A percentile compares a stretch with the other conserved stretches of the same genome.
phyloP scores from a whole-genome alignment of 192 early-diverging fungal species.

The Coemansia sp. region DNA sequence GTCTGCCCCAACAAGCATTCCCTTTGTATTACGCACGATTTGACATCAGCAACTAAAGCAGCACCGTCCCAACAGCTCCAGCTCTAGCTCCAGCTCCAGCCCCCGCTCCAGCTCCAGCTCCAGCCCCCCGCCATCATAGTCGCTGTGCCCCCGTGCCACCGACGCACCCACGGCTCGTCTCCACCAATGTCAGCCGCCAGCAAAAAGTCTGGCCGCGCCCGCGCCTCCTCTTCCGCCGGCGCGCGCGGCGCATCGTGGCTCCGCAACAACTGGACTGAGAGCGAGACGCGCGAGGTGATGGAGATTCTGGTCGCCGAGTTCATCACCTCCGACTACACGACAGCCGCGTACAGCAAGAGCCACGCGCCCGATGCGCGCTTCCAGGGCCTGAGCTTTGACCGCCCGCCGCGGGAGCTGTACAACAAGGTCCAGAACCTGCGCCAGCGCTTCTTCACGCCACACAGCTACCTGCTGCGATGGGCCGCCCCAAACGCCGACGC shows the following conservation, averaged over 20 bases:
- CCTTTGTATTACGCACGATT: too few relatives aligned
- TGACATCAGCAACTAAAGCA: too few relatives aligned
- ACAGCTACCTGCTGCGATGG: conserved; percentile 45
- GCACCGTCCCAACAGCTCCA: too few relatives aligned
- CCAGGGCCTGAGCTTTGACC: conserved; percentile 13
- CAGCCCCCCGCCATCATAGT: too few relatives aligned
- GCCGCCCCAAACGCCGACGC: conserved; percentile 23
- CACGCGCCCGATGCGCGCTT: conserved; percentile 34
- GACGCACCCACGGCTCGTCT: too few relatives aligned
- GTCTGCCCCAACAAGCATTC: too few relatives aligned
- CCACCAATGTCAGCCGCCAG: too few relatives aligned
- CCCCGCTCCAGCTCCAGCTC: background rate
- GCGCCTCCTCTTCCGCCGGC: background rate
- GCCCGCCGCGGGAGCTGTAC: conserved; percentile 42
- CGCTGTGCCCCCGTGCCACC: too few relatives aligned
- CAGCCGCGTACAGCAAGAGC: conserved; percentile 38
- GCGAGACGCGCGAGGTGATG: conserved; percentile 48
- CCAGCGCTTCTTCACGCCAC: conserved; percentile 46
- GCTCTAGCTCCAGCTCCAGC: background rate
- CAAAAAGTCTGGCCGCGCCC: background rate
- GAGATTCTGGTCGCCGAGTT: conserved; percentile 44
- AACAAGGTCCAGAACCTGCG: conserved; percentile 49
- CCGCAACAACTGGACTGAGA: conserved; percentile 51
- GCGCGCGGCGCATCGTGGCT: conserved; percentile 34
- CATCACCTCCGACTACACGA: conserved; percentile 17